Evolutionary conservation across 2,329 filamentous ascomycete genomes (phyloP), one percentile per base, ranked within the genome.

Genomic region (Fusarium begoniae): DNA sequence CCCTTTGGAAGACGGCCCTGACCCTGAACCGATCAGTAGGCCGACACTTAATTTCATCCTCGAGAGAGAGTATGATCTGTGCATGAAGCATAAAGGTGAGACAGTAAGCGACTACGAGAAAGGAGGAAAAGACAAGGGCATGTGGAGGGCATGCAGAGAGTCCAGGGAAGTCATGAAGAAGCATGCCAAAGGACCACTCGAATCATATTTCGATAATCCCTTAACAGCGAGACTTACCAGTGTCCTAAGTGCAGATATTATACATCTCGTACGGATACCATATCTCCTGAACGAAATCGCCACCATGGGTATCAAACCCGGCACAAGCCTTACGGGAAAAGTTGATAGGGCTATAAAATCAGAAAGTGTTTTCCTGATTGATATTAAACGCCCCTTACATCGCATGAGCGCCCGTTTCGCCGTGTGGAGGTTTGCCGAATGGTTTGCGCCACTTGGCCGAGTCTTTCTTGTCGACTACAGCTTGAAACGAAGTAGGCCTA

Each of bases 131-230:
- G 26, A 53, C 6, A 24, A 6, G 14, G 44, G 44, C 20, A 53
- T 53, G 44, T 59, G 44, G 35, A 59, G 9, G 15, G 56, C 44
- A 59, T 59, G 56, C 22, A 40, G 1, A 24, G 56, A 59, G 22
- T 59, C 44, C 11, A 51, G 56, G 14, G 15, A 38, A 10, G 8
- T 53, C 2, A 24, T 40, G 12, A 18, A 22, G 12, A 59, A 12
- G n/a, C 14, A 22, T 9, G 22, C 5, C 7, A 40, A 30, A 20
- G 35, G 56, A 5, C 8, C 8, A 37, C 17, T 40, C 9, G 9
- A 59, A 28, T n/a, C 32, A n/a, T 12, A 8, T 20, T 59, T 59
- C 8, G 15, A 51, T 12, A 51, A 50, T 18, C 10, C 4, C 8
- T 24, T 40, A 2, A 24, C 24, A 7, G 35, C 9, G 24, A 22